phyloP scores from a whole-genome alignment of 345 rosid species.

The Cardiospermum halicacabum region DNA sequence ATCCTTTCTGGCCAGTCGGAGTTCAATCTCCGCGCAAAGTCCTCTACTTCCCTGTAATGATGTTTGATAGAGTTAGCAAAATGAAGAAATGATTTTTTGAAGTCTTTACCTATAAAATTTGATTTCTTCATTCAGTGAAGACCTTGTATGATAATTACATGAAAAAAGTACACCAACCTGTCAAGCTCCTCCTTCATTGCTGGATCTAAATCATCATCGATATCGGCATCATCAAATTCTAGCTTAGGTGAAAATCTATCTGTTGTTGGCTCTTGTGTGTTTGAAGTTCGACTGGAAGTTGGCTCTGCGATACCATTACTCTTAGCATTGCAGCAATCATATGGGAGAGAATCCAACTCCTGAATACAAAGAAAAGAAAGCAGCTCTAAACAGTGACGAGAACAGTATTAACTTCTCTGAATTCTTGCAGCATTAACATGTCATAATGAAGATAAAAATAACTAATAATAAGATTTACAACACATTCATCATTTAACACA shows the following conservation, averaged over 20 bases:
- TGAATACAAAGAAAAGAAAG: conserved; percentile 14
- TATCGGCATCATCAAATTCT: conserved; percentile 44
- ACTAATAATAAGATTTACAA: not conserved
- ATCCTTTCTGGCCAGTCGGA: conserved; percentile 73
- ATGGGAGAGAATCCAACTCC: conserved; percentile 28
- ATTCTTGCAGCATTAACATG: not conserved
- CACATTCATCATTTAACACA: not conserved
- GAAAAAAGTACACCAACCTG: conserved; percentile 29
- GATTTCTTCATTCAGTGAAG: not conserved
- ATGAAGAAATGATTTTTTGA: not conserved
- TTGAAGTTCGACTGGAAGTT: conserved; percentile 27
- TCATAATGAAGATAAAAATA: not conserved
- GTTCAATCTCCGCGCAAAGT: conserved; percentile 62
- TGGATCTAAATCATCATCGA: conserved; percentile 60
- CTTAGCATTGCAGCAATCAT: conserved; percentile 24
- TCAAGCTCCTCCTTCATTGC: conserved; percentile 56
- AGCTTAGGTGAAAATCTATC: conserved; percentile 30
- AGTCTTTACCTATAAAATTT: not conserved
- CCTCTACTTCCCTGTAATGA: conserved; percentile 57
- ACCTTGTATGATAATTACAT: not conserved
- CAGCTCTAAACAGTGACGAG: not conserved
- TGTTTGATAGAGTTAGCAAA: no score
- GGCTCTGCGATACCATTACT: conserved; percentile 14
- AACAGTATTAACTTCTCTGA: not conserved
- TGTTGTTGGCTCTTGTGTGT: conserved; percentile 30